Conservation (phyloP, 768 basidiomycete species). For the Mycena crocata region DNA sequence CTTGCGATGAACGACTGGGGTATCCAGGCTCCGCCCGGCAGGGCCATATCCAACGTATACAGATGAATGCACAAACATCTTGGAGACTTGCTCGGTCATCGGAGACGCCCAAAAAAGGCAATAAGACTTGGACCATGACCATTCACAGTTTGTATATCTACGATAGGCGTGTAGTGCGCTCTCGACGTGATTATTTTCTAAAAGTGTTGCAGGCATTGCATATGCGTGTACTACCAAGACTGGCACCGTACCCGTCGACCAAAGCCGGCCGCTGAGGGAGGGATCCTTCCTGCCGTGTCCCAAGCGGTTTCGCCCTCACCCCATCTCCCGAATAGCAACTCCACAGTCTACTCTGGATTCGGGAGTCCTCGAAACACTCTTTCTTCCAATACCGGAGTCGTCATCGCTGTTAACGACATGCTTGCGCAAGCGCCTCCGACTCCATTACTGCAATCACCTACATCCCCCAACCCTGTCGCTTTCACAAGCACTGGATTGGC, state of each 20-base stretch:
- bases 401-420: conserved; percentile 69
- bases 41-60: no score
- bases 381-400: conserved; percentile 70
- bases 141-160: conserved; percentile 95
- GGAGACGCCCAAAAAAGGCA: no score
- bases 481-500: conserved; percentile 70
- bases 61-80: no score
- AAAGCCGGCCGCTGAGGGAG: conserved; percentile 77
- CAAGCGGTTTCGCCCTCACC: conserved; percentile 64
- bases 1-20: no score
- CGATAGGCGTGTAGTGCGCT: conserved; percentile 70
- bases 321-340: conserved; percentile 42
- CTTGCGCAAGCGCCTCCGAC: conserved; percentile 47
- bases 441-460: conserved; percentile 48
- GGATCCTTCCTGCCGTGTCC: conserved; percentile 84
- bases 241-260: conserved; percentile 87
- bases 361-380: conserved; percentile 77
- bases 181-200: conserved; percentile 15
- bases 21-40: no score
- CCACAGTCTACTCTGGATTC: conserved; percentile 51
- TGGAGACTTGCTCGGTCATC: no score
- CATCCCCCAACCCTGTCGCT: conserved; percentile 44
- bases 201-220: conserved; percentile 76
- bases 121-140: conserved; percentile 66
- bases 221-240: conserved; percentile 94